Evolutionary conservation across 306 rosid genomes (phyloP).

Genomic region (Medicago ruthenica): DNA sequence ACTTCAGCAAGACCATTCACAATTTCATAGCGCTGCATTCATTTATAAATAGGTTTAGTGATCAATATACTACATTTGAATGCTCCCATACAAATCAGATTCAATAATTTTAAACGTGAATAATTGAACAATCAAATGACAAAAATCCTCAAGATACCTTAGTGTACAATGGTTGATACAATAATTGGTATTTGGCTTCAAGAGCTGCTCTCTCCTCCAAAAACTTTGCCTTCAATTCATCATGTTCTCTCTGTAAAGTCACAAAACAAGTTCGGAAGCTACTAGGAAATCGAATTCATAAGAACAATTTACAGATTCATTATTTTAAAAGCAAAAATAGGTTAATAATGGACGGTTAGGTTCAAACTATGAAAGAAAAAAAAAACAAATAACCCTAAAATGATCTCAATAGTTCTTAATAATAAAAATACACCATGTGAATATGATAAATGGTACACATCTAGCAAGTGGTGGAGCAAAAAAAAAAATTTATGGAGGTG

Average conservation of each 20-base stretch:
- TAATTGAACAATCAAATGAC: neutral
- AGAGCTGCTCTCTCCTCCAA: conserved; percentile 84
- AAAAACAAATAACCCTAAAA: neutral
- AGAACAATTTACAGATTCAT: neutral
- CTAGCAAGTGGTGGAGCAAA: too few relatives aligned
- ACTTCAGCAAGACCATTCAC: conserved; percentile 71
- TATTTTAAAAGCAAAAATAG: neutral
- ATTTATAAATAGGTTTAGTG: neutral
- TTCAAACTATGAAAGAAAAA: neutral
- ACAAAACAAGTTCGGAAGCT: neutral
- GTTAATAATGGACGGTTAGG: neutral
- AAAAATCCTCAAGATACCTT: conserved; percentile 55
- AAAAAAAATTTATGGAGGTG: too few relatives aligned
- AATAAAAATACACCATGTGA: neutral
- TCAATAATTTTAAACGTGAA: neutral
- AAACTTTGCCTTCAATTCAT: conserved; percentile 72
- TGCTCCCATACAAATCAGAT: conserved; percentile 3
- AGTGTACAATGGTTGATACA: conserved; percentile 76
- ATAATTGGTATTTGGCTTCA: conserved; percentile 79
- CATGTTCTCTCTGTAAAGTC: conserved; percentile 66
- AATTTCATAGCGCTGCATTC: conserved; percentile 66
- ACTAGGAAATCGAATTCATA: neutral
- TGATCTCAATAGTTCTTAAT: neutral
- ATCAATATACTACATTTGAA: neutral
- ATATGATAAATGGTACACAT: neutral